A percentile compares a stretch with the other conserved stretches of the same genome.
Conservation (phyloP, 495 filamentous ascomycete species). For the Annulohypoxylon maeteangense region DNA sequence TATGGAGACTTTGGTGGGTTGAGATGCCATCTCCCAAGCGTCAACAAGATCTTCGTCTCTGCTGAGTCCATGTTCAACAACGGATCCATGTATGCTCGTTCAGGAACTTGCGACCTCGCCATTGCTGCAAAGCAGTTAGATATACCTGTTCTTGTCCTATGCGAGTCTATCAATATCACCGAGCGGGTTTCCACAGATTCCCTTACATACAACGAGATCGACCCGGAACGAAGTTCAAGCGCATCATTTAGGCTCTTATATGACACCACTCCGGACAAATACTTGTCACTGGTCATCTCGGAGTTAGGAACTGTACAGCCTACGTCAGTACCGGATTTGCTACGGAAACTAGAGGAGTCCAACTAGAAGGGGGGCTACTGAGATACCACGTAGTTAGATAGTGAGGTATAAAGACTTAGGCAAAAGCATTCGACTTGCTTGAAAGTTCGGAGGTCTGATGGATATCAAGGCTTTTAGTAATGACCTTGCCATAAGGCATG, state of each 20-base stretch:
- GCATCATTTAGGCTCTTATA: constrained; percentile 88
- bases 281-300: constrained; percentile 87
- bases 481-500: neutral
- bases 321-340: constrained; percentile 74
- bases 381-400: constrained; percentile 18
- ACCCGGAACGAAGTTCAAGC: constrained; percentile 59
- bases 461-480: constrained; percentile 9
- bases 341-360: constrained; percentile 62
- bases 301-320: constrained; percentile 91
- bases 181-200: constrained; percentile 90
- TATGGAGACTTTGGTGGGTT: constrained; percentile 77
- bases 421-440: neutral
- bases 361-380: constrained; percentile 47
- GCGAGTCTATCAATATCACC: constrained; percentile 95
- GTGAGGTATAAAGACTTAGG: constrained; percentile 20
- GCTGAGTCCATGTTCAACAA: constrained; percentile 93
- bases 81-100: constrained; percentile 84
- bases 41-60: constrained; percentile 84
- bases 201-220: constrained; percentile 93
- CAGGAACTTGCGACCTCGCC: constrained; percentile 89
- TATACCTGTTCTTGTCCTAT: constrained; percentile 88
- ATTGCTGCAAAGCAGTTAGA: constrained; percentile 79
- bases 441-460: neutral
- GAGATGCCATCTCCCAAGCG: constrained; percentile 74
- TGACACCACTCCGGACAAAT: constrained; percentile 92